Evolutionary conservation across 176 grass and related monocot species (phyloP), one percentile per base, ranked within the genome.

Genomic region (Urochloa ruziziensis): DNA sequence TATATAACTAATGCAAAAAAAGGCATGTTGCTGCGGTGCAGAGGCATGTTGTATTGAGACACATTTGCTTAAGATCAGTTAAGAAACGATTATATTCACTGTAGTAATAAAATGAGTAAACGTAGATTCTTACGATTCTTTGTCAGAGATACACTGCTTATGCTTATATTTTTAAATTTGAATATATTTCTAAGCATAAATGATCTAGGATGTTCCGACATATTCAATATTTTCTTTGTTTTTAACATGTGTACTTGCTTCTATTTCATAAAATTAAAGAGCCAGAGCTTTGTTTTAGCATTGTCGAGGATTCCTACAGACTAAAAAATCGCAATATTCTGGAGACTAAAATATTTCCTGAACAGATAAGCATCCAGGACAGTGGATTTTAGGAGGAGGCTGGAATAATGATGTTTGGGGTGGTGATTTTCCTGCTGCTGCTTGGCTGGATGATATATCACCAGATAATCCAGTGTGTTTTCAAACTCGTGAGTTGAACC

Each of bases 371-470:
- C 64, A 57, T 82, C 75, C 10, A 70, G 91, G 93, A 6, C 75
- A 94, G 58, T 99, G 96, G 96, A 59, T 96, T 11, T 70, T 92
- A 16, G 96, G 91, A 48, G 89, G 91, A 25, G 93, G 93, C 47
- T 99, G 96, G 96, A 99, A 99, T 70, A 94, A 90, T 78, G 93
- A 99, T 88, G 27, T 86, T 18, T 96, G 89, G 93, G 85, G 83
- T 24, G 91, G 93, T 75, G 87, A 85, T 6, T 72, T 85, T n/a
- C 96, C 96, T 53, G 34, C 67, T 70, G 75, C 89, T 90, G 87
- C 91, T 94, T 99, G 96, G 89, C 73, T 99, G 79, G 93, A 99
- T 69, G 64, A 82, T 39, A 87, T 99, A 79, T 86, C 91, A 83
- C 89, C 93, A 35, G 43, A 94, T 79, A 99, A 99, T 62, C 96